Base-by-base conservation (phyloP, 2,329 filamentous ascomycete species). In the Fusarium chlamydosporum region DNA sequence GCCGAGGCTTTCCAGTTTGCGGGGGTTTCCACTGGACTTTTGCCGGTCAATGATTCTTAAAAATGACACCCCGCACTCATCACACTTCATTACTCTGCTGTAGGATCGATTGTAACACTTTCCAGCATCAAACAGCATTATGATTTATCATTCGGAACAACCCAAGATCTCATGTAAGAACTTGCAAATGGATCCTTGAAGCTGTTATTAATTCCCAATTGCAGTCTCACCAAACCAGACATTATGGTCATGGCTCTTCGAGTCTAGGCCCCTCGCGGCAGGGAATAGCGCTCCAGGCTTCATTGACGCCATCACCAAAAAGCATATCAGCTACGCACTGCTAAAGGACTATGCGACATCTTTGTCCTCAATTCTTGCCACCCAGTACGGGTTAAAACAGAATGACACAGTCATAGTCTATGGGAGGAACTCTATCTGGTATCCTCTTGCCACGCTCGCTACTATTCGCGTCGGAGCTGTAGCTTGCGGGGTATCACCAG, bases 401-500 rank as follows among this genome's bases (percentile, higher is more conserved):
- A 38, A 46, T 20, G 40, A 46, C 6, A 46, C 27, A 3, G 40
- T 59, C 15, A 8, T 57, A 2, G 33, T 57, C 0, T 59, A 33
- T 37, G 51, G 33, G 1, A 56, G 7, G 8, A 59, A 57, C 6
- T 56, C 56, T 1, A 40, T 46, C 9, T 59, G 56, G 56, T 59
- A 56, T 8, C 51, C 56, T 2, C 27, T 57, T 11, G 51, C 33
- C 10, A 46, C 52, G 13, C 52, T 59, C 7, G 33, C 56, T 20
- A 29, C 52, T 2, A 11, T 46, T 8, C 51, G 56, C 3, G 40
- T 59, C 6, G 56, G 56, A 4, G 56, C 38, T 6, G 26, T 56
- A 40, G 40, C 52, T 20, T 56, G 52, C 13, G 51, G 51, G 1
- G 61, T 60, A 4, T 69, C 65, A 1, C 61, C 67, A 16, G 52